phyloP scores from a whole-genome alignment of 2,329 filamentous ascomycete genomes.

The Aureobasidium mangrovei region DNA sequence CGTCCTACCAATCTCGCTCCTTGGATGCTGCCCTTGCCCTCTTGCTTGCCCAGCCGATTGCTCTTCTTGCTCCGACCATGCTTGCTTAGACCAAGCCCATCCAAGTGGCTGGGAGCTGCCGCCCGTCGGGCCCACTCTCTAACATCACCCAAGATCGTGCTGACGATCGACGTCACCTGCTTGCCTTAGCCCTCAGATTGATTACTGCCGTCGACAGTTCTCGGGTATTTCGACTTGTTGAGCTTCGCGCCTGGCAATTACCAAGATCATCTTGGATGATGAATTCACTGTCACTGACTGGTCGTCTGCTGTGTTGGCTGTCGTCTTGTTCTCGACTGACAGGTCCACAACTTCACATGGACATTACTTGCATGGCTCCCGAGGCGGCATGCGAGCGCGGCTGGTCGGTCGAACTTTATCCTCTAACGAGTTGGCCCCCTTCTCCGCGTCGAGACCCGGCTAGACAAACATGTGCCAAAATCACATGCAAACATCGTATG shows the following conservation, averaged over 20 bases:
- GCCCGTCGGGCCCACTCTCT: slow-evolving; percentile 11
- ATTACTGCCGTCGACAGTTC: slow-evolving; percentile 8
- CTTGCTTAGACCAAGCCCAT: slow-evolving; percentile 6
- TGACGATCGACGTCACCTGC: slow-evolving; percentile 11
- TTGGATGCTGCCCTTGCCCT: not conserved
- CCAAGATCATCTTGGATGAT: not conserved
- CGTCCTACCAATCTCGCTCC: slow-evolving; percentile 12
- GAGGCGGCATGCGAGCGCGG: slow-evolving; percentile 10
- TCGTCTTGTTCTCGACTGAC: not conserved
- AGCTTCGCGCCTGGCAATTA: not conserved
- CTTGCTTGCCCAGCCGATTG: not conserved
- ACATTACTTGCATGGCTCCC: slow-evolving; percentile 8
- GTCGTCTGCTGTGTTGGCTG: not conserved
- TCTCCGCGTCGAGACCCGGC: slow-evolving; percentile 10
- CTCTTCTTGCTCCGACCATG: slow-evolving; percentile 7
- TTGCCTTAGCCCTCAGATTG: slow-evolving; percentile 8
- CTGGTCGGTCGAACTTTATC: slow-evolving; percentile 11
- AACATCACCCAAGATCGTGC: slow-evolving; percentile 8
- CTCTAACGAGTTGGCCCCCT: not conserved
- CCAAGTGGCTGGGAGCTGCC: slow-evolving; percentile 13
- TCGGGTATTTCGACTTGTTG: not conserved
- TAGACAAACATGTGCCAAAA: slow-evolving; percentile 10
- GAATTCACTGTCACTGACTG: not conserved
- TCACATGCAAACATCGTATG: slow-evolving; percentile 4
- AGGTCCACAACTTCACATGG: not conserved